A percentile compares a stretch with the other conserved stretches of the same genome.
These are phyloP conservation scores for Tuber melanosporum DNA, from an alignment of 495 filamentous ascomycete species.

Conservation along the genomic window DNA sequence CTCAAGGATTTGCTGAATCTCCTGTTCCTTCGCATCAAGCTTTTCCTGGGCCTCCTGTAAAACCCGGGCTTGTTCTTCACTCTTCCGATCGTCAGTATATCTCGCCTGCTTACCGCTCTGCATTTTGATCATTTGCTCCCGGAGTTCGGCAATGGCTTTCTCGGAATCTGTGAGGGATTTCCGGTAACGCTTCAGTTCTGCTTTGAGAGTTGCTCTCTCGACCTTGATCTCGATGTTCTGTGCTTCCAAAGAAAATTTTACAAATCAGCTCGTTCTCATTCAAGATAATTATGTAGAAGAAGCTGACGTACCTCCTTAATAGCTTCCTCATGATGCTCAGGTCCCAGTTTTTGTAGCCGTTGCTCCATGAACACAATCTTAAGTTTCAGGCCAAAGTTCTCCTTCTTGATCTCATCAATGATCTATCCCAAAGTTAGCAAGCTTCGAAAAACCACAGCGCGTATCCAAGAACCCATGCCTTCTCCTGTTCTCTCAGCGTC, in stretches of 20 bases:
- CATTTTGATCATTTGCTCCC: slow-evolving; percentile 64
- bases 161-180: slow-evolving; percentile 73
- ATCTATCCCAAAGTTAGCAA: slow-evolving; percentile 45
- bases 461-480: slow-evolving; percentile 48
- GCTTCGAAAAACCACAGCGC: background rate
- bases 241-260: slow-evolving; percentile 11
- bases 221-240: slow-evolving; percentile 89
- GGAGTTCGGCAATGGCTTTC: slow-evolving; percentile 68
- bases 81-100: slow-evolving; percentile 47
- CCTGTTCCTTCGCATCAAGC: slow-evolving; percentile 48
- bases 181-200: slow-evolving; percentile 73
- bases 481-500: slow-evolving; percentile 88
- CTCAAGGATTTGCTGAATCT: slow-evolving; percentile 39
- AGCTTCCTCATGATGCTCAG: slow-evolving; percentile 76
- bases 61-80: slow-evolving; percentile 46
- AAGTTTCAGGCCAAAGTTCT: slow-evolving; percentile 72
- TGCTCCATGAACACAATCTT: slow-evolving; percentile 78
- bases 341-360: slow-evolving; percentile 72
- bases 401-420: slow-evolving; percentile 92
- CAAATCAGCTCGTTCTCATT: background rate
- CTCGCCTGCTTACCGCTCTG: slow-evolving; percentile 58
- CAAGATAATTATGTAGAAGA: background rate
- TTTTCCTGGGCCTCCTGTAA: slow-evolving; percentile 50
- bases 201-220: slow-evolving; percentile 75
- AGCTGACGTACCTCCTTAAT: slow-evolving; percentile 57